Conservation (phyloP, 768 basidiomycete genomes). For the Leccinellum albellum region DNA sequence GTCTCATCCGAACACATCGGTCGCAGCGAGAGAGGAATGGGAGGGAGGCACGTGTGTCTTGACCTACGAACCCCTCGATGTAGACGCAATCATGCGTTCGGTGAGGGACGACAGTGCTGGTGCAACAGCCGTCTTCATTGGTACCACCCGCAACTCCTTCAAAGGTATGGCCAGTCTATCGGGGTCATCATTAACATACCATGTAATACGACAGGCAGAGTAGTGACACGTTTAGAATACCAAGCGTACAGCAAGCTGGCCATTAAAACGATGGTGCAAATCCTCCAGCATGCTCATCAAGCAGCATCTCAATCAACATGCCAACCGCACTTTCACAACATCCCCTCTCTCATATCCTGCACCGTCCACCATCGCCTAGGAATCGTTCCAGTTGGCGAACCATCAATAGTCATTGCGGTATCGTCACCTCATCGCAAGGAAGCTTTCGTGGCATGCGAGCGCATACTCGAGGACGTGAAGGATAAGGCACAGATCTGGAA, state of each 20-base stretch:
- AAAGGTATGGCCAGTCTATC: conserved; percentile 47
- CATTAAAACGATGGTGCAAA: conserved; percentile 68
- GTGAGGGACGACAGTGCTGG: conserved; percentile 66
- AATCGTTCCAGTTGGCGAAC: conserved; percentile 68
- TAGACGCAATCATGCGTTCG: conserved; percentile 52
- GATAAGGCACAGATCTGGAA: conserved; percentile 87
- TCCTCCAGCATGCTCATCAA: conserved; percentile 46
- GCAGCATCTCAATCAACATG: conserved; percentile 43
- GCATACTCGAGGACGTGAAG: conserved; percentile 84
- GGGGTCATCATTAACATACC: conserved; percentile 6
- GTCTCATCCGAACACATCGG: conserved; percentile 25
- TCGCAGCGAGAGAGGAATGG: conserved; percentile 23
- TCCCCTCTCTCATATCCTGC: conserved; percentile 49
- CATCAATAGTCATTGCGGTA: conserved; percentile 83
- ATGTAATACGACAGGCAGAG: conserved; percentile 46
- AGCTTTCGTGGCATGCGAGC: conserved; percentile 76
- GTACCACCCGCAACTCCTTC: conserved; percentile 84
- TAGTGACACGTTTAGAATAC: conserved; percentile 72
- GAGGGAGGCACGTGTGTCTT: conserved; percentile 41
- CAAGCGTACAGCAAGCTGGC: conserved; percentile 81
- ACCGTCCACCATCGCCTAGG: conserved; percentile 77
- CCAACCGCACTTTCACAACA: conserved; percentile 24
- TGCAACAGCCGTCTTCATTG: conserved; percentile 74
- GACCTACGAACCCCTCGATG: conserved; percentile 57
- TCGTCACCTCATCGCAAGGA: conserved; percentile 82